phyloP scores from a whole-genome alignment of 768 basidiomycete species.

The Mycena amicta region DNA sequence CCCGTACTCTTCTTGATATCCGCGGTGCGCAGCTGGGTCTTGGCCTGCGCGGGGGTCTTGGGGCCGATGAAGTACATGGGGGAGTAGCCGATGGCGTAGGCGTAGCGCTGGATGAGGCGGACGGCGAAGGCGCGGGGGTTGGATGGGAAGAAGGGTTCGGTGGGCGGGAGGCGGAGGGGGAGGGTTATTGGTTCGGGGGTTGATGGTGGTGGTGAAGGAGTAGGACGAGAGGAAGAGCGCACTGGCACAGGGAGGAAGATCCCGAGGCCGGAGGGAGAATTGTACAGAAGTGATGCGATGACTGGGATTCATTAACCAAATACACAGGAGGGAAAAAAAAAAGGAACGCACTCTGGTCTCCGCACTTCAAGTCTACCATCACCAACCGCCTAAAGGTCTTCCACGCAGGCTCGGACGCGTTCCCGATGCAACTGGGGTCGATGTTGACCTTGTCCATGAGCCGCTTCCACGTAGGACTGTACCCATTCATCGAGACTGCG shows the following conservation, averaged over 20 bases:
- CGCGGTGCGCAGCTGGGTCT: constrained; percentile 1
- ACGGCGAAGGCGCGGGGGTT: constrained; percentile 22
- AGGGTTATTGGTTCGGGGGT: constrained; percentile 17
- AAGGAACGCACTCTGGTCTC: constrained; percentile 6
- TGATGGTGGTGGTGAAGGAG: neutral
- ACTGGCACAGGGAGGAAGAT: constrained; percentile 18
- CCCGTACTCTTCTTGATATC: constrained; percentile 10
- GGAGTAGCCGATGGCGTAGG: constrained; percentile 22
- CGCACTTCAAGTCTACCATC: neutral
- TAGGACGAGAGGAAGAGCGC: too few species aligned
- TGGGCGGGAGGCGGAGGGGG: constrained; percentile 11
- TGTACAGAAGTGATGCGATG: constrained; percentile 14
- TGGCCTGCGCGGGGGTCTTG: neutral
- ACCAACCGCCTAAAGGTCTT: neutral
- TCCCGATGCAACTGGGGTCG: neutral
- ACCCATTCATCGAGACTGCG: constrained; percentile 4
- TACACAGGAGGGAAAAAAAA: neutral
- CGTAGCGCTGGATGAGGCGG: constrained; percentile 21
- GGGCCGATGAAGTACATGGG: constrained; percentile 16
- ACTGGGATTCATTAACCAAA: neutral
- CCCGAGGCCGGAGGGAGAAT: constrained; percentile 4
- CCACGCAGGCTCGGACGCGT: neutral
- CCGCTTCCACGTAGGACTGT: neutral
- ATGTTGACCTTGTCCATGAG: neutral
- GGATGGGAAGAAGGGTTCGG: constrained; percentile 9